Conservation (phyloP, 106 monocot species). For the Xerophyta viscosa region DNA sequence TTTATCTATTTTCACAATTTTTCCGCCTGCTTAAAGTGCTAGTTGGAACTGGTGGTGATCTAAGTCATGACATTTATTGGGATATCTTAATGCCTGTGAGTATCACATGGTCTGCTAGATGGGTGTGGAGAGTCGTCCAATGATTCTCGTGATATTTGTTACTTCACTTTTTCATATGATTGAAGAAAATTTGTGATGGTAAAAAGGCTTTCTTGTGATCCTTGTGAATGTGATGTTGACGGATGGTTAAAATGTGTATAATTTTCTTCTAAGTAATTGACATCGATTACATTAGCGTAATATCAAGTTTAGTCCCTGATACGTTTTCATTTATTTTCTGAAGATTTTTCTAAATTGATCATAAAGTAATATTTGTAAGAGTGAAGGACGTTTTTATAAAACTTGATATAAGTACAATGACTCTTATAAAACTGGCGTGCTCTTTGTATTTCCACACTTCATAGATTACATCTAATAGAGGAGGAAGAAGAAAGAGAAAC, state of each 20-base stretch:
- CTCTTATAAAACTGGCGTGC: no score
- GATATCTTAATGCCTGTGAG: background rate
- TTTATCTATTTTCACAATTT: background rate
- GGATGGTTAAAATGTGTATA: background rate
- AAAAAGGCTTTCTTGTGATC: background rate
- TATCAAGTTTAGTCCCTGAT: background rate
- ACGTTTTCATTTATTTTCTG: no score
- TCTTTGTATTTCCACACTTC: no score
- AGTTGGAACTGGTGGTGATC: background rate
- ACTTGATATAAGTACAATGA: no score
- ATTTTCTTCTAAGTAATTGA: background rate
- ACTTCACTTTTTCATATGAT: constrained; percentile 4
- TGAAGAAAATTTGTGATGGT: background rate
- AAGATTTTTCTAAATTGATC: no score
- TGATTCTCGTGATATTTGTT: constrained; percentile 18
- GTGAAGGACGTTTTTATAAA: no score
- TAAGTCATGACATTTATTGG: background rate
- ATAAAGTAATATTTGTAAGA: no score
- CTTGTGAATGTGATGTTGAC: background rate
- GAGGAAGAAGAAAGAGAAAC: no score
- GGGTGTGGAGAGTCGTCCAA: background rate
- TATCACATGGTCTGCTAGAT: background rate
- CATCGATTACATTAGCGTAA: background rate
- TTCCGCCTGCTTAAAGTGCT: background rate
- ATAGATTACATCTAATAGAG: no score